A percentile compares a stretch with the other conserved stretches of the same genome.
phyloP scores from a whole-genome alignment of 768 basidiomycete genomes.

The Mycena metata region DNA sequence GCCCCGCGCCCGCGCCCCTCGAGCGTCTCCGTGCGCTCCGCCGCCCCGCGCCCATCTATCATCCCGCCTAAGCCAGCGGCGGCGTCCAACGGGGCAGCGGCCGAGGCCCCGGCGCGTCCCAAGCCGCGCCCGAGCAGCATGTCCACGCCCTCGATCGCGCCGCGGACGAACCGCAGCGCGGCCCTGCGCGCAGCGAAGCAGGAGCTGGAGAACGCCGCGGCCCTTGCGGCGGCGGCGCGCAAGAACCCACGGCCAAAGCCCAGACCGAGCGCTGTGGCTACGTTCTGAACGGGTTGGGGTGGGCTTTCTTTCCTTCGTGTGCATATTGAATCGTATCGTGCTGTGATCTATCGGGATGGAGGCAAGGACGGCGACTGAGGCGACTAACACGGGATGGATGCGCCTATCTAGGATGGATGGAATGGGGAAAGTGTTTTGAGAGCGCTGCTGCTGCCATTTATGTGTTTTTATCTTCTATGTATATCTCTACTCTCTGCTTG shows the following conservation, averaged over 20 bases:
- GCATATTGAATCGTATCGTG: background rate
- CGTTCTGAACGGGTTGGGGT: constrained; percentile 21
- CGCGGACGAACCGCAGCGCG: constrained; percentile 83
- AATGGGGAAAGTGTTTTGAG: background rate
- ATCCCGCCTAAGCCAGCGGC: constrained; percentile 39
- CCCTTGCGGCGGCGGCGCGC: constrained; percentile 58
- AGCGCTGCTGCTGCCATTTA: constrained; percentile 9
- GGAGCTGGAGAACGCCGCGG: constrained; percentile 62
- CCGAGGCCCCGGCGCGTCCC: constrained; percentile 46
- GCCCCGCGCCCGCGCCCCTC: constrained; percentile 35
- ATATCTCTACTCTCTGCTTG: constrained; percentile 1
- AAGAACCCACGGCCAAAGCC: constrained; percentile 44
- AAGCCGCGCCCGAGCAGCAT: constrained; percentile 71
- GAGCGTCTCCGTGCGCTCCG: constrained; percentile 38
- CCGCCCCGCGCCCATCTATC: constrained; percentile 34
- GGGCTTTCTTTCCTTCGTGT: background rate
- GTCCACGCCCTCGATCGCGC: constrained; percentile 71
- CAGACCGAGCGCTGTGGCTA: constrained; percentile 17
- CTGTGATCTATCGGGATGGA: background rate
- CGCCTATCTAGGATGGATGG: background rate
- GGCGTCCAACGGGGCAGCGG: constrained; percentile 16
- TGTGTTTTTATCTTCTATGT: constrained; percentile 36
- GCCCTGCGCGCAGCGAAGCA: constrained; percentile 77
- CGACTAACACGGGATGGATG: background rate
- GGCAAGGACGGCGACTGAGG: background rate